These are phyloP conservation scores for Fagopyrum esculentum DNA, from an alignment of 148 eudicot species.

Conservation along the genomic window DNA sequence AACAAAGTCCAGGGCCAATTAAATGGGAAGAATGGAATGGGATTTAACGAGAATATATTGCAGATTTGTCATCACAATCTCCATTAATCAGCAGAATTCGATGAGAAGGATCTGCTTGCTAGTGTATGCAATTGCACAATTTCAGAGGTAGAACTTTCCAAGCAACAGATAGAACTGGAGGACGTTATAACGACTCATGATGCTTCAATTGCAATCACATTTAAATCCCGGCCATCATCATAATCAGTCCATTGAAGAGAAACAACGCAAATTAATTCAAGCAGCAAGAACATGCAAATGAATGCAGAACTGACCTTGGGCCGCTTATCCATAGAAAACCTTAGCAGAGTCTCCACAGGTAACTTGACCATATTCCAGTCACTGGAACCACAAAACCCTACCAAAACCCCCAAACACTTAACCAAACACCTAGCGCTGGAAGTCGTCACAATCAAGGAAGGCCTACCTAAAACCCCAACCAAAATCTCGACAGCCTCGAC, in stretches of 20 bases:
- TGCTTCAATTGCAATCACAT: not conserved
- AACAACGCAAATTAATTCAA: not conserved
- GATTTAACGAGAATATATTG: not conserved
- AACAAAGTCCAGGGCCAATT: not conserved
- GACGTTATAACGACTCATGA: not conserved
- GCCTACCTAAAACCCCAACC: conserved; percentile 32
- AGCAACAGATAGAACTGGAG: not conserved
- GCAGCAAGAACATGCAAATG: not conserved
- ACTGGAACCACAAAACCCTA: conserved; percentile 54
- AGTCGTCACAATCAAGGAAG: conserved; percentile 26
- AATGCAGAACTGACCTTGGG: conserved; percentile 54
- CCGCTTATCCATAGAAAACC: conserved; percentile 65
- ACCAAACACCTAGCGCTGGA: conserved; percentile 62
- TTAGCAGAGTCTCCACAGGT: conserved; percentile 45
- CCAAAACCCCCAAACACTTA: conserved; percentile 76
- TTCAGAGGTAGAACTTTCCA: not conserved
- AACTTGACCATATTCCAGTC: conserved; percentile 53
- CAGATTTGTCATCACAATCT: not conserved
- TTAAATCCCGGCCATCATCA: not conserved
- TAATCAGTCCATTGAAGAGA: not conserved
- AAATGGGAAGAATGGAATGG: not conserved
- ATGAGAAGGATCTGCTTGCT: not conserved
- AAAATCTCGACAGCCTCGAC: conserved; percentile 46
- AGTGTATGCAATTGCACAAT: not conserved
- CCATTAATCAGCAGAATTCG: too few species aligned